These are phyloP conservation scores for Boletus mariae DNA, from an alignment of 1,284 basidiomycete species.

Conservation along the genomic window DNA sequence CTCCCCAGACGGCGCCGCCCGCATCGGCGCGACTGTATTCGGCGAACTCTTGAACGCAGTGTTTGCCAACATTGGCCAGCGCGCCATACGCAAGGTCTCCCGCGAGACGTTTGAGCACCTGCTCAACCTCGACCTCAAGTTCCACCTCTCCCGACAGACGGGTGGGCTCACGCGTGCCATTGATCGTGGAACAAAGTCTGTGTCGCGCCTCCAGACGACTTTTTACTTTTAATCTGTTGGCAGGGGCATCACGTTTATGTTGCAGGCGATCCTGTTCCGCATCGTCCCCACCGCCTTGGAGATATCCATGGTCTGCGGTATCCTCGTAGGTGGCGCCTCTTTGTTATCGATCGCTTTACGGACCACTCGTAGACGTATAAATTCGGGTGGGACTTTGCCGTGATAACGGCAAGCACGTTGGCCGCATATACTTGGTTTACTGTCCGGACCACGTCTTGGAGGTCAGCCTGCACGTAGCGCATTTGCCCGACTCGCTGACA, in stretches of 20 bases:
- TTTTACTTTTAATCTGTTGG: constrained; percentile 2
- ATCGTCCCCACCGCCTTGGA: constrained; percentile 95
- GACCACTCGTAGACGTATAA: constrained; percentile 73
- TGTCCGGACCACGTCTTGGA: constrained; percentile 92
- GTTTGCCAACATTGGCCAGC: constrained; percentile 94
- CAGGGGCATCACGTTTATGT: constrained; percentile 94
- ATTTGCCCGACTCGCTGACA: constrained; percentile 1
- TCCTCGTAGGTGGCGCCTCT: constrained; percentile 55
- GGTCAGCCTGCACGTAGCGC: constrained; percentile 44
- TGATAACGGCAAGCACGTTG: constrained; percentile 84
- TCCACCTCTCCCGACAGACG: constrained; percentile 92
- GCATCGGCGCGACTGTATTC: constrained; percentile 87
- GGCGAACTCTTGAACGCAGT: constrained; percentile 93
- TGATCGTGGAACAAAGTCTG: constrained; percentile 92
- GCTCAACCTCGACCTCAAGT: constrained; percentile 86
- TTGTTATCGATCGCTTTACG: not conserved
- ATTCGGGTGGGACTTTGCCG: constrained; percentile 96
- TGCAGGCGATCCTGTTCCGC: constrained; percentile 92
- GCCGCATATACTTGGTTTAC: constrained; percentile 97
- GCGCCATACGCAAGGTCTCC: constrained; percentile 91
- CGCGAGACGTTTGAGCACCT: constrained; percentile 92
- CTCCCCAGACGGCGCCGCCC: constrained; percentile 79
- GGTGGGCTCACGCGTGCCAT: constrained; percentile 96
- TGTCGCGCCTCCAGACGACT: not conserved
- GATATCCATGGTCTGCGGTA: constrained; percentile 96